Evolutionary conservation across 495 filamentous ascomycete species (phyloP).

Genomic region (Aspergillus egyptiacus): DNA sequence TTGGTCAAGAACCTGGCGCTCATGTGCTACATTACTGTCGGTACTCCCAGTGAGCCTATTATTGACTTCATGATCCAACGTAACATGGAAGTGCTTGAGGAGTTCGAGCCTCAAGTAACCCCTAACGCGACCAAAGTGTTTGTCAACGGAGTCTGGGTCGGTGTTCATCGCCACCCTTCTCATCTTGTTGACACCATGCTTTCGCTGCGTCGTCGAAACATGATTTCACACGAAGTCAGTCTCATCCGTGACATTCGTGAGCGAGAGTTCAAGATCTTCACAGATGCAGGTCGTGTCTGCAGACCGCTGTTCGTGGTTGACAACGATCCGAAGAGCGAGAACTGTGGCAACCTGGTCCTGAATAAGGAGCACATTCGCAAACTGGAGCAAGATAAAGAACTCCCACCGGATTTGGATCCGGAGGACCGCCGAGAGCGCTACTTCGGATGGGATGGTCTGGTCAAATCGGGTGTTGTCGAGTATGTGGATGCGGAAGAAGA

Average conservation of each 20-base stretch:
- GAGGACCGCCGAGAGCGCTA: conserved; percentile 56
- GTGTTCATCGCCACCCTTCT: conserved; percentile 72
- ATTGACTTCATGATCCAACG: conserved; percentile 90
- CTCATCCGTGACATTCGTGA: conserved; percentile 93
- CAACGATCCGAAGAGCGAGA: conserved; percentile 59
- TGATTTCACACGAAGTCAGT: conserved; percentile 84
- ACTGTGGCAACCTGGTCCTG: conserved; percentile 71
- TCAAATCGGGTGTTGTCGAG: conserved; percentile 77
- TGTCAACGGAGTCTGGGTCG: conserved; percentile 96
- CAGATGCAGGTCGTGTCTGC: conserved; percentile 91
- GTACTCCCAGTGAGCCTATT: conserved; percentile 81
- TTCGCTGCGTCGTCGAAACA: conserved; percentile 65
- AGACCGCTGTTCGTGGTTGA: conserved; percentile 88
- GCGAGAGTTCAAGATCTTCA: conserved; percentile 97
- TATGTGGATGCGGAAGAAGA: conserved; percentile 98
- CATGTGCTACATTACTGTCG: conserved; percentile 97
- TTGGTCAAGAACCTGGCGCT: conserved; percentile 96
- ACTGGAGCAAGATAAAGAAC: conserved; percentile 62
- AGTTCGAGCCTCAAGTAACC: conserved; percentile 82
- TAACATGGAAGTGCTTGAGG: conserved; percentile 93
- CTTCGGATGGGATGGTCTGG: conserved; percentile 82
- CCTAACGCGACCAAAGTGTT: conserved; percentile 97
- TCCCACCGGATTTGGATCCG: conserved; percentile 49
- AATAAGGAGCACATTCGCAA: conserved; percentile 71
- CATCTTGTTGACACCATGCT: conserved; percentile 72